Percentiles rank a stretch among this genome's conserved stretches.
Evolutionary conservation across 2,329 filamentous ascomycete genomes (phyloP).

Genomic region (Aspergillus proliferans): DNA sequence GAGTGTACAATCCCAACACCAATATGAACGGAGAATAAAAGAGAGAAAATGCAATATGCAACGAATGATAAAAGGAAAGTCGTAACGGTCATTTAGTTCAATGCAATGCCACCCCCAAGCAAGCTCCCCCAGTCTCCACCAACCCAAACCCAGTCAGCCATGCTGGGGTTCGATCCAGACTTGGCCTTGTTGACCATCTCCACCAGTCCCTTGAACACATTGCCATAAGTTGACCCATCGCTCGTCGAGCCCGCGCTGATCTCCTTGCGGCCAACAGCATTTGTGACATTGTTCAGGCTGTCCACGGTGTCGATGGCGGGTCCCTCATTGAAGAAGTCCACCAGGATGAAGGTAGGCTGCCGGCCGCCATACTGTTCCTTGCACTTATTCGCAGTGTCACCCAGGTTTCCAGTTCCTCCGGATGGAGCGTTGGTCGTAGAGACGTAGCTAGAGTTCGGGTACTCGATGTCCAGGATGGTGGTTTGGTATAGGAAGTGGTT

Average conservation of each 20-base stretch:
- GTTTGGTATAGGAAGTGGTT: conserved; percentile 72
- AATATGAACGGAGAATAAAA: conserved; percentile 1
- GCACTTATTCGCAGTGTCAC: conserved; percentile 47
- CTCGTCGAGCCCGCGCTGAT: conserved; percentile 19
- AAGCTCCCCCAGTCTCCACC: conserved; percentile 37
- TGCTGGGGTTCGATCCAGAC: conserved; percentile 29
- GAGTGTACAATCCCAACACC: not conserved
- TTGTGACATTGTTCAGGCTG: conserved; percentile 54
- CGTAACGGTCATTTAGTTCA: conserved; percentile 13
- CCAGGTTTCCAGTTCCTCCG: conserved; percentile 50
- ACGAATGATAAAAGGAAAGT: not conserved
- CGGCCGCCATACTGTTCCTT: conserved; percentile 54
- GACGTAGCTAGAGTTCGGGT: conserved; percentile 57
- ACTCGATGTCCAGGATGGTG: conserved; percentile 49
- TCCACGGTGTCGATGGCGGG: conserved; percentile 66
- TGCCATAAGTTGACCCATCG: conserved; percentile 23
- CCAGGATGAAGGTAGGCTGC: conserved; percentile 65
- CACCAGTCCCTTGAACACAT: conserved; percentile 33
- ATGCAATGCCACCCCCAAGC: conserved; percentile 34
- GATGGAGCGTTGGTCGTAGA: conserved; percentile 59
- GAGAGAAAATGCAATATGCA: conserved; percentile 1
- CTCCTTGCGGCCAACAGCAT: conserved; percentile 38
- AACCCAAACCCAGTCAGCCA: conserved; percentile 41
- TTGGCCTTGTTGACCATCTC: conserved; percentile 33
- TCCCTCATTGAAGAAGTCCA: conserved; percentile 73